Evolutionary conservation across 1,139 yeast genomes (phyloP), one percentile per base, ranked within the genome.

Genomic region (Nakaseomyces uthaithaninus): DNA sequence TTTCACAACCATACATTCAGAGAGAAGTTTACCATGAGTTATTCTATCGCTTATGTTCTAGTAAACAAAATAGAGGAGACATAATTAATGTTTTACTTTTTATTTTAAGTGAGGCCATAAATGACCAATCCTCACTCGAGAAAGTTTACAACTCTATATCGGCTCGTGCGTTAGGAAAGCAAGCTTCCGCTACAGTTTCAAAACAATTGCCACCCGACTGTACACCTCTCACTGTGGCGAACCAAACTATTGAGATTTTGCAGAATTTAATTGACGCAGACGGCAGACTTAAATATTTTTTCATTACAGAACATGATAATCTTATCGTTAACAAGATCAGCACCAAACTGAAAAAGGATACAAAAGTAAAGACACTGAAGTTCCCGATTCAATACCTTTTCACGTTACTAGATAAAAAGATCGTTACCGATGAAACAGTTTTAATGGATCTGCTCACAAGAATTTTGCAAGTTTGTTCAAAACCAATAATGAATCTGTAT

Each of bases 271-370:
- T 87, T 39, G 86, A 83, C 43, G 69, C 77, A 37, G 84, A 80
- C 48, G 70, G 72, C 15, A 84, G 79, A 49, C 68, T 84, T 54
- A 72, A 93, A 45, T 78, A 79, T 53, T 87, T 79, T 54, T 79
- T 89, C 55, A 67, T 89, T 44, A 77, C 83, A 4, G 95, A 86
- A 50, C 95, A 86, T 55, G 95, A 87, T 28, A 72, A 70, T 38
- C 67, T 76, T 23, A 66, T 74, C 42, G 55, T 69, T 39, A 76
- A 71, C 50, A 73, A 72, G 43, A 40, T 57, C 3, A 41, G 54
- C 2, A 12, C 47, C 6, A 57, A 61, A 42, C 52, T 54, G 24
- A 59, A 64, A 43, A 70, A 68, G 44, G 68, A 67, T 22, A 52
- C 62, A 2, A 53, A 61, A 20, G 53, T 57, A 47, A 76, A 67